Evolutionary conservation across 495 filamentous ascomycete species (phyloP), one percentile per base, ranked within the genome.

Genomic region (Aspergillus campestris): DNA sequence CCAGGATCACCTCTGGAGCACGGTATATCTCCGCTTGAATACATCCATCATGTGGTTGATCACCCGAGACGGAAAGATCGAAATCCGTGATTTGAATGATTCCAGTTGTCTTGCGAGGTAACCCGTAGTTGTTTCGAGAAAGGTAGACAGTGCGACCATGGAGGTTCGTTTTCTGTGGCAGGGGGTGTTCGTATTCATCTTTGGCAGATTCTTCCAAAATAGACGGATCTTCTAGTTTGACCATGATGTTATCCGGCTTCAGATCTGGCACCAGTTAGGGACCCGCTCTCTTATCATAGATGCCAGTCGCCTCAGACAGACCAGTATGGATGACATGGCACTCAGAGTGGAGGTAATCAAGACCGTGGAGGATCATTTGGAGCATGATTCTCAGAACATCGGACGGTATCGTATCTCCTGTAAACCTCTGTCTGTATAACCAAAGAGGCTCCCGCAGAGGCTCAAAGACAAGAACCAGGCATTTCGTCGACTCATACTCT

Each of bases 251-350:
- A 31, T 48, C 47, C 1, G 36, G 50, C 39, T 49, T 46, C 40
- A 45, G 34, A 40, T 53, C 47, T 49, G 4, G 27, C 7, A 48
- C 1, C 24, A 36, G 48, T 58, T 12, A 41, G 28, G 13, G n/a
- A n/a, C 18, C 18, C 18, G 18, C 18, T 4, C 1, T 24, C 4
- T 24, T 24, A 24, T 24, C 18, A 24, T 24, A 24, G 4, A 24
- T n/a, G 18, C 18, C 18, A 24, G n/a, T 24, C 18, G 15, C 31
- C 5, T 27, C 7, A 62, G 27, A 87, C 48, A 84, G 64, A 71
- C 90, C 87, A 14, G 87, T 90, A 64, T 94, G 87, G 50, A 91
- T 89, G 64, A 91, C 87, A 56, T 84, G 86, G 67, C 87, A 94
- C 58, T 88, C 83, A 31, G 86, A 72, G 53, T 94, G 87, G 18